phyloP scores from a whole-genome alignment of 2,329 filamentous ascomycete genomes.

The Botrytis aclada region DNA sequence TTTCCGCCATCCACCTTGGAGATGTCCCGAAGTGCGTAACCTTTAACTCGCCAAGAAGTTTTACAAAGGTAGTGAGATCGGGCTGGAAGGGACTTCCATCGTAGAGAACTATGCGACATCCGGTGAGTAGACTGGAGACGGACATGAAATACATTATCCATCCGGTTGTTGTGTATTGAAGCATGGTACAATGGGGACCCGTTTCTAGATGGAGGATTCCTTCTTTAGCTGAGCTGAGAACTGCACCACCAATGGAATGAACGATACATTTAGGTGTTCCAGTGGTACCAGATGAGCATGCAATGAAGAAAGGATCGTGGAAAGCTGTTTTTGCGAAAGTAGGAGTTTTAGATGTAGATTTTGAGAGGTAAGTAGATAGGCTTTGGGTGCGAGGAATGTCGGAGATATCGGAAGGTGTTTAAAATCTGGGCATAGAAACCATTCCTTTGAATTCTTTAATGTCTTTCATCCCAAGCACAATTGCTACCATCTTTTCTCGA shows the following conservation, averaged over 20 bases:
- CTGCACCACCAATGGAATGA: conserved; percentile 65
- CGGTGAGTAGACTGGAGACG: background rate
- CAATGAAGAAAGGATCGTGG: conserved; percentile 72
- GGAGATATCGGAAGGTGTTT: background rate
- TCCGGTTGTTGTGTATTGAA: background rate
- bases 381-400: background rate
- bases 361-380: background rate
- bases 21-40: background rate
- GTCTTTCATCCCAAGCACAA: background rate
- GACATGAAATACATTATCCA: background rate
- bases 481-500: conserved; percentile 59
- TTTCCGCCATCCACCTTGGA: background rate
- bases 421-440: background rate
- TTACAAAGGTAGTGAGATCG: background rate
- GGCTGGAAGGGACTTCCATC: background rate
- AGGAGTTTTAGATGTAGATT: conserved; percentile 24
- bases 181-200: background rate
- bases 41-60: background rate
- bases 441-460: background rate
- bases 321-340: conserved; percentile 34
- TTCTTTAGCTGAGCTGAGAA: conserved; percentile 46
- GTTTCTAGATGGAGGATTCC: background rate
- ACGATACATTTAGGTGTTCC: conserved; percentile 84
- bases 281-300: conserved; percentile 77
- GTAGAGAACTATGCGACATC: background rate